Evolutionary conservation across 345 rosid genomes (phyloP), one percentile per base, ranked within the genome.

Genomic region (Kernera saxatilis): DNA sequence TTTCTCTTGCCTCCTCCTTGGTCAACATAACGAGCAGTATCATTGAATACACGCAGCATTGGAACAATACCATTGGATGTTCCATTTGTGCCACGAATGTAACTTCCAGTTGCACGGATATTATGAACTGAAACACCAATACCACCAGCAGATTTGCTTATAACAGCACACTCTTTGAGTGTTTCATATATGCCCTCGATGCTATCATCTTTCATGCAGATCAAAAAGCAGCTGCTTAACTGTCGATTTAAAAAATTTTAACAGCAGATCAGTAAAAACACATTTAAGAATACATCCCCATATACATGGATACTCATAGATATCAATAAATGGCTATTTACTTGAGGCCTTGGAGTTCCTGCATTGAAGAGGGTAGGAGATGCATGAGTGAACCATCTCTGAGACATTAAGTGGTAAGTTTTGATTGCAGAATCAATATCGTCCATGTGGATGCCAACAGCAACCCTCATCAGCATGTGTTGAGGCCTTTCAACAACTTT

Each of bases 381-480:
- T 43, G 98, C 98, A 85, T 90, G 98, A 68, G 96, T 92, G 77
- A 92, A 92, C 98, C 94, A 89, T 37, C 98, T 74, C 32, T 92
- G 98, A 63, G 96, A 89, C 96, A 92, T 92, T 83, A 88, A 76
- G 69, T 89, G 98, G 73, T 92, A 92, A 13, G 98, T 89, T 74
- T 73, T 79, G 75, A 92, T 77, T 3, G 53, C 87, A 53, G 94
- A 87, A 58, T 88, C 96, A 70, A 88, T 78, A 59, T 90, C 91
- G 69, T 84, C 85, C 61, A 84, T 90, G 74, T 88, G 96, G 44
- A 92, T 85, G 18, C 96, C 98, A 81, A 88, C 96, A 72, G 91
- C 69, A 70, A 92, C 98, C 82, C 96, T 90, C 98, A 92, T 92
- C 69, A 92, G 69, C 98, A 92, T 90, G 77, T 92, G 96, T 29